Evolutionary conservation across 306 rosid species (phyloP).

Genomic region (Begonia fuchsioides): DNA sequence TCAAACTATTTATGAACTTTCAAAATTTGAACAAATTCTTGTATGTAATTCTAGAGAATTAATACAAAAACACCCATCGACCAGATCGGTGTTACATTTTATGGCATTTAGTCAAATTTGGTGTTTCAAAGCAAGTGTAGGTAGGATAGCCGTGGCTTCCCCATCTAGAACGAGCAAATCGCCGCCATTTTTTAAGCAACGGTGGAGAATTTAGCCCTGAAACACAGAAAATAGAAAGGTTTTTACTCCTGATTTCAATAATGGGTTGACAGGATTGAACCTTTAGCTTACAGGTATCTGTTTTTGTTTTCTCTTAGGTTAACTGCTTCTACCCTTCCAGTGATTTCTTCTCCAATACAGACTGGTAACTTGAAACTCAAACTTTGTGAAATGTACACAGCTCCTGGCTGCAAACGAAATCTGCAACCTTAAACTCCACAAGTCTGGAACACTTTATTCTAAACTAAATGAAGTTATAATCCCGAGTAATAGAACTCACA

Average conservation of each 20-base stretch:
- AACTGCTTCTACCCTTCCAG: slow-evolving; percentile 44
- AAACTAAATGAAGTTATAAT: slow-evolving; percentile 3
- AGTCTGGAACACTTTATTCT: neutral
- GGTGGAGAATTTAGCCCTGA: slow-evolving; percentile 66
- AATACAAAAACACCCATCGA: neutral
- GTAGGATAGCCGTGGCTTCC: slow-evolving; percentile 65
- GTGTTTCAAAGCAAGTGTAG: slow-evolving; percentile 25
- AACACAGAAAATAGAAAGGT: slow-evolving; percentile 8
- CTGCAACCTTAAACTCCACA: neutral
- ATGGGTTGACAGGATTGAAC: neutral
- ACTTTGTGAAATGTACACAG: slow-evolving; percentile 65
- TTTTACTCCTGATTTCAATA: too few species aligned
- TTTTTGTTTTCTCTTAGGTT: slow-evolving; percentile 38
- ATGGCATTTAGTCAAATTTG: too few species aligned
- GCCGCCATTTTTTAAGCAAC: slow-evolving; percentile 40
- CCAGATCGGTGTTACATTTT: too few species aligned
- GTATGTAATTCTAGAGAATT: neutral
- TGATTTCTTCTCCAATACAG: slow-evolving; percentile 59
- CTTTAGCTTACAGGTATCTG: slow-evolving; percentile 50
- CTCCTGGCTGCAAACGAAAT: slow-evolving; percentile 64
- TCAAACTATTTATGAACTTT: slow-evolving; percentile 5
- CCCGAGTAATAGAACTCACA: slow-evolving; percentile 35
- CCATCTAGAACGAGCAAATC: slow-evolving; percentile 11
- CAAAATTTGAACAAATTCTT: neutral
- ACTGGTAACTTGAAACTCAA: slow-evolving; percentile 64